Evolutionary conservation across 495 filamentous ascomycete genomes (phyloP).

Genomic region (Aspergillus diversus): DNA sequence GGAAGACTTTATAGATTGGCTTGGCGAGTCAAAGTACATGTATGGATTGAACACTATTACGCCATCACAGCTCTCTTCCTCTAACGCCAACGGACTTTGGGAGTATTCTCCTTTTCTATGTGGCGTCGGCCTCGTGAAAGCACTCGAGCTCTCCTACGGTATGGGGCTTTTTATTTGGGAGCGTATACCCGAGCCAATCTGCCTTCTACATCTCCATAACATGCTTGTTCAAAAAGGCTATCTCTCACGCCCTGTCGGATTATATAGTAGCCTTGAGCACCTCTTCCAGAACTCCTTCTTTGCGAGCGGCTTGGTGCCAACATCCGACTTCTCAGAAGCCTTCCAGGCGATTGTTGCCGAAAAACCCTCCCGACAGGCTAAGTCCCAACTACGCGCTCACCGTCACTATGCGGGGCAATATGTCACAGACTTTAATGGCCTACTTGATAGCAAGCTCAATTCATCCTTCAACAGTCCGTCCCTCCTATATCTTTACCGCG

Average conservation of each 20-base stretch:
- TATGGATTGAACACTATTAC: slow-evolving; percentile 19
- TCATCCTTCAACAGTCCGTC: neutral
- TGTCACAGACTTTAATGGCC: neutral
- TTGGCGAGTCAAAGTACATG: slow-evolving; percentile 48
- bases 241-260: neutral
- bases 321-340: neutral
- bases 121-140: slow-evolving; percentile 4
- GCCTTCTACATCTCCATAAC: slow-evolving; percentile 4
- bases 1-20: slow-evolving; percentile 42
- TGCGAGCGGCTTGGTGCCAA: neutral
- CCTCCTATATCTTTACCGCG: neutral
- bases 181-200: neutral
- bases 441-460: neutral
- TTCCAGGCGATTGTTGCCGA: neutral
- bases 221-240: slow-evolving; percentile 11
- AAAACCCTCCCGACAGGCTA: neutral
- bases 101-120: slow-evolving; percentile 56
- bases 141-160: neutral
- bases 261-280: neutral
- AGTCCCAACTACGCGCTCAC: neutral
- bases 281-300: neutral
- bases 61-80: slow-evolving; percentile 38
- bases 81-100: slow-evolving; percentile 51
- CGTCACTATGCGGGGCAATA: neutral
- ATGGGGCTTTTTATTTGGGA: slow-evolving; percentile 1